phyloP scores from a whole-genome alignment of 495 filamentous ascomycete species.

The Parmelia sp. region DNA sequence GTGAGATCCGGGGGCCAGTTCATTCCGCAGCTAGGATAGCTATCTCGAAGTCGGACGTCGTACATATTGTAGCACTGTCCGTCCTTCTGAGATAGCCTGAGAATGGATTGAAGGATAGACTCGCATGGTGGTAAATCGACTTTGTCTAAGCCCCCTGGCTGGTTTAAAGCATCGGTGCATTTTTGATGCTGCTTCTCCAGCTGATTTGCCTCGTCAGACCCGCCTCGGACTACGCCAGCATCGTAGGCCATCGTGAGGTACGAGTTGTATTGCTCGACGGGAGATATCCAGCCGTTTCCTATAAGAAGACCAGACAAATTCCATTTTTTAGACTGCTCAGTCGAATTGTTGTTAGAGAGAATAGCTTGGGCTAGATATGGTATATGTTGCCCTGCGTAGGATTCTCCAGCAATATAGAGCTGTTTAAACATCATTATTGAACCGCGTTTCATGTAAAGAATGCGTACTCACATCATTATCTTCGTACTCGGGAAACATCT shows the following conservation, averaged over 20 bases:
- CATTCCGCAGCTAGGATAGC: constrained; percentile 76
- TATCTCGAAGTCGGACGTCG: constrained; percentile 75
- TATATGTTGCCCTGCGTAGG: constrained; percentile 94
- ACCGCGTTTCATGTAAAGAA: too few species aligned
- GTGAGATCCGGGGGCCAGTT: constrained; percentile 87
- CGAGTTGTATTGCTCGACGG: constrained; percentile 80
- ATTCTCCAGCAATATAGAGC: constrained; percentile 93
- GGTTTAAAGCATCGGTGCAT: constrained; percentile 52
- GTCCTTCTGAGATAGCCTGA: constrained; percentile 50
- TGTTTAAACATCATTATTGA: constrained; percentile 35
- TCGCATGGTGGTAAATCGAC: constrained; percentile 71
- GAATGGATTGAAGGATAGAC: constrained; percentile 60
- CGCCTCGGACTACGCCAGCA: constrained; percentile 61
- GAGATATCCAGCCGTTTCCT: constrained; percentile 95
- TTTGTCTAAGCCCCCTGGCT: constrained; percentile 46
- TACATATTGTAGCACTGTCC: constrained; percentile 86
- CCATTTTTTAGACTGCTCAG: constrained; percentile 48
- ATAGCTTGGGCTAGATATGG: constrained; percentile 90
- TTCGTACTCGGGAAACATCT: constrained; percentile 85
- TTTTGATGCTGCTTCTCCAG: constrained; percentile 65
- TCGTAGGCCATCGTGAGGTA: constrained; percentile 76
- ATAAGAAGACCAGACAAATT: constrained; percentile 84
- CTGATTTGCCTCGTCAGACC: constrained; percentile 53
- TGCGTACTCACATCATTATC: constrained; percentile 73
- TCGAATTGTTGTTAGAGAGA: constrained; percentile 65